These are phyloP conservation scores for Phytophthora sansomeana DNA, from an alignment of 352 stramenopile species.

Conservation along the genomic window DNA sequence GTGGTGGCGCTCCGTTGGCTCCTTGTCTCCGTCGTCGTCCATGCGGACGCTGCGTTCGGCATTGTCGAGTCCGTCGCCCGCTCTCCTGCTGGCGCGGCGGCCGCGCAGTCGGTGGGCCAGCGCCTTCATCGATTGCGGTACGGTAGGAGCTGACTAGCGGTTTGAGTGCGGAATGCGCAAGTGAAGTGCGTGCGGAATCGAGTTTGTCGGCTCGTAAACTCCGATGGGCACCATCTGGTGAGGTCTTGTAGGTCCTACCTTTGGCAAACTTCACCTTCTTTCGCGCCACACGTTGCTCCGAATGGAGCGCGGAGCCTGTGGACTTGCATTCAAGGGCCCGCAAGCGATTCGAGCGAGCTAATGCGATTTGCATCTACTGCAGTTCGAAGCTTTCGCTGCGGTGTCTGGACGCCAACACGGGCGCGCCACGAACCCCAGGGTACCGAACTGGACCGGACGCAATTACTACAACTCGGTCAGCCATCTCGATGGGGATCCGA, in stretches of 20 bases:
- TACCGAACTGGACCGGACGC: not conserved
- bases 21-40: constrained; percentile 17
- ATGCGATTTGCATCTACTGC: not conserved
- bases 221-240: not conserved
- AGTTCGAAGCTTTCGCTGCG: not conserved
- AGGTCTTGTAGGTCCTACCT: constrained; percentile 26
- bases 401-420: constrained; percentile 7
- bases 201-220: not conserved
- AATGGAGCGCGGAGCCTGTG: not conserved
- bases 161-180: constrained; percentile 19
- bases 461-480: not conserved
- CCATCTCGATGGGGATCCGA: not conserved
- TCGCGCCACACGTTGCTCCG: constrained; percentile 32
- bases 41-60: constrained; percentile 26
- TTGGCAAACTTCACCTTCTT: constrained; percentile 28
- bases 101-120: constrained; percentile 44
- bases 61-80: constrained; percentile 15
- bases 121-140: constrained; percentile 40
- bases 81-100: constrained; percentile 23
- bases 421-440: constrained; percentile 9
- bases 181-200: not conserved
- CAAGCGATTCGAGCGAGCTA: not conserved
- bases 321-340: not conserved
- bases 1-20: constrained; percentile 4
- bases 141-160: too few species aligned